Evolutionary conservation across 2,329 filamentous ascomycete genomes (phyloP).

Genomic region (Helicocarpus griseus): DNA sequence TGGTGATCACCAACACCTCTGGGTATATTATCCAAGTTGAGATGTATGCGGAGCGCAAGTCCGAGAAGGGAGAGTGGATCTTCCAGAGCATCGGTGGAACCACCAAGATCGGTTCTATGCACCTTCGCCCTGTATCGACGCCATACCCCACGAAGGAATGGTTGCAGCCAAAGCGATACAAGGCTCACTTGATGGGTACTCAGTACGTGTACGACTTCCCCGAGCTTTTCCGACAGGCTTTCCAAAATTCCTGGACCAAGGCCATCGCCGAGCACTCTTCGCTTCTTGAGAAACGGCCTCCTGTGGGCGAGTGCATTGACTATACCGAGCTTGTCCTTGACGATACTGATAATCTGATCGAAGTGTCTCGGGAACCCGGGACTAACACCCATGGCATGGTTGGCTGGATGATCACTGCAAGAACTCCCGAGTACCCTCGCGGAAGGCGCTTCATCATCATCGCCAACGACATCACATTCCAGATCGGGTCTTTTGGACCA

Average conservation of each 20-base stretch:
- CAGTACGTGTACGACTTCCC: constrained; percentile 99
- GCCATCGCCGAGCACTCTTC: constrained; percentile 63
- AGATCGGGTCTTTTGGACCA: constrained; percentile 95
- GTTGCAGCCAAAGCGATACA: constrained; percentile 97
- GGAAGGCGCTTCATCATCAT: constrained; percentile 91
- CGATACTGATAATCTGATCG: constrained; percentile 80
- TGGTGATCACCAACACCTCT: constrained; percentile 96
- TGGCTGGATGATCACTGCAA: constrained; percentile 90
- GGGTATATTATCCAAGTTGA: constrained; percentile 97
- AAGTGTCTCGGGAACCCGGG: constrained; percentile 89
- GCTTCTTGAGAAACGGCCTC: constrained; percentile 70
- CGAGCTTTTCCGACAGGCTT: constrained; percentile 94
- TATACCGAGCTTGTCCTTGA: constrained; percentile 92
- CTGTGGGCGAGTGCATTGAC: constrained; percentile 81
- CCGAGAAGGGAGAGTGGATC: constrained; percentile 94
- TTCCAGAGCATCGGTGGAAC: constrained; percentile 97
- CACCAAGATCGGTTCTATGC: constrained; percentile 90
- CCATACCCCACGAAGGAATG: constrained; percentile 98
- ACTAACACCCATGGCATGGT: constrained; percentile 98
- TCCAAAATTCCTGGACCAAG: constrained; percentile 87
- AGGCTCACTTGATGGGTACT: constrained; percentile 97
- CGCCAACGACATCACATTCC: constrained; percentile 98
- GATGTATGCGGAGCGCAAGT: constrained; percentile 95
- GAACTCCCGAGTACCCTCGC: constrained; percentile 87
- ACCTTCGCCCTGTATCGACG: constrained; percentile 79